Base-by-base conservation (phyloP, 1,139 yeast genomes). In the Candida sp. region DNA sequence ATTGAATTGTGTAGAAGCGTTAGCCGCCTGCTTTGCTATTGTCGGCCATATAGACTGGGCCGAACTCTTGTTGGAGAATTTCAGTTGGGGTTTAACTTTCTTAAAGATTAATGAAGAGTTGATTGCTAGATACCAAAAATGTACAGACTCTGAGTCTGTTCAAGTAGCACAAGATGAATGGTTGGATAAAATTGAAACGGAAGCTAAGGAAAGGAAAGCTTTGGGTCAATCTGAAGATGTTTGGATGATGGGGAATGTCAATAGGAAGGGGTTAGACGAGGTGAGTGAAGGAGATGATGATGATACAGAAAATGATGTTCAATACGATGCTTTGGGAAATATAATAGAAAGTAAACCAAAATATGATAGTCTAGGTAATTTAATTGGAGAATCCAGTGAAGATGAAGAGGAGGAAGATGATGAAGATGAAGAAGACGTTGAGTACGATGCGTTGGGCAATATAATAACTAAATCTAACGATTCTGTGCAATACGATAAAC, bases 11-110 rank as follows among this genome's bases (percentile, higher is more conserved):
- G 99, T 90, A 6, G 99, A 93, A 60, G 99, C 99, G 0, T 66
- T 95, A 36, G 99, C 99, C 1, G 99, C 99, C 0, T 89, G 97
- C 59, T 87, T 93, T 60, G 97, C 97, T 2, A 91, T 93, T 49
- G 93, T 90, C 0, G 99, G 98, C 0, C 93, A 84, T 52, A 67
- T 70, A 40, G 98, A 91, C 52, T 89, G 95, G 95, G 99, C 99
- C 0, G 80, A 75, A 35, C 75, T 79, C 49, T 73, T 91, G 21
- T 65, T 93, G 49, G 75, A 81, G 42, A 82, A 90, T 58, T 93
- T 93, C 59, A 84, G 96, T 1, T 93, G 98, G 97, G 99, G 99
- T 2, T 77, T 79, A 25, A 84, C 89, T 0, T 93, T 93, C 54
- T 66, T 95, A 53, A 84, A 86, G 46, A 81, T 95, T 43, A 95